Percentiles rank a stretch among this genome's conserved stretches.
These are phyloP conservation scores for Harrya chromipes DNA, from an alignment of 768 basidiomycete species.

Conservation along the genomic window DNA sequence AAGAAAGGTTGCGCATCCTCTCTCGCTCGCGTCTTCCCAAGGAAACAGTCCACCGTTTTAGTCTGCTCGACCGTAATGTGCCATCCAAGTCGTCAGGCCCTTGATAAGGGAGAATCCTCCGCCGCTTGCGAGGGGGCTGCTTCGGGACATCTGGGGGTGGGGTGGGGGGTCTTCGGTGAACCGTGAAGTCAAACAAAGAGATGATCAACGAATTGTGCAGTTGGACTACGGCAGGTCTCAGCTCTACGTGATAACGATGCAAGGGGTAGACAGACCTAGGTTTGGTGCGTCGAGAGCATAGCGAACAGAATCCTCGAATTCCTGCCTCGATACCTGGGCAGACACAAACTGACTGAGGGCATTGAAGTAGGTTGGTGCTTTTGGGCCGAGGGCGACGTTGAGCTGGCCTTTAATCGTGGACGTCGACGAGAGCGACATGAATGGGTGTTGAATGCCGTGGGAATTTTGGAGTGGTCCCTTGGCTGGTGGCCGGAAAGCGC, in stretches of 20 bases:
- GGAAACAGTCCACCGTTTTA: conserved; percentile 74
- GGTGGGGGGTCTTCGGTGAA: conserved; percentile 63
- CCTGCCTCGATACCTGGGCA: conserved; percentile 64
- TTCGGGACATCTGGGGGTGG: conserved; percentile 63
- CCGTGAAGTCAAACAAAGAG: conserved; percentile 77
- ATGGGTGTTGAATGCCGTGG: neutral
- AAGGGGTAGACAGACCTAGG: conserved; percentile 36
- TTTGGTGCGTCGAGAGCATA: conserved; percentile 57
- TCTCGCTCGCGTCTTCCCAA: conserved; percentile 75
- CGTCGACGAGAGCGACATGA: conserved; percentile 76
- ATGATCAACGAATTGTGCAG: conserved; percentile 83
- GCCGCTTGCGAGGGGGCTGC: conserved; percentile 62
- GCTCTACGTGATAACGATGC: neutral
- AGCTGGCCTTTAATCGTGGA: conserved; percentile 70
- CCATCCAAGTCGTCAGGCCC: conserved; percentile 58
- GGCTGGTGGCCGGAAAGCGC: too few species aligned
- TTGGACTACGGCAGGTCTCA: conserved; percentile 49
- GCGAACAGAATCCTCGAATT: conserved; percentile 72
- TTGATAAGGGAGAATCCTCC: conserved; percentile 68
- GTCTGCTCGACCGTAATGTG: conserved; percentile 55
- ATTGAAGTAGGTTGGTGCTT: conserved; percentile 58
- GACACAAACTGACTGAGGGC: conserved; percentile 65
- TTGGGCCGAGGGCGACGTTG: conserved; percentile 55
- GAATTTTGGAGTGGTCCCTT: neutral
- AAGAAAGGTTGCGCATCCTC: conserved; percentile 52